phyloP scores from a whole-genome alignment of 441 rosid genomes.

The Aquilaria agallochum region DNA sequence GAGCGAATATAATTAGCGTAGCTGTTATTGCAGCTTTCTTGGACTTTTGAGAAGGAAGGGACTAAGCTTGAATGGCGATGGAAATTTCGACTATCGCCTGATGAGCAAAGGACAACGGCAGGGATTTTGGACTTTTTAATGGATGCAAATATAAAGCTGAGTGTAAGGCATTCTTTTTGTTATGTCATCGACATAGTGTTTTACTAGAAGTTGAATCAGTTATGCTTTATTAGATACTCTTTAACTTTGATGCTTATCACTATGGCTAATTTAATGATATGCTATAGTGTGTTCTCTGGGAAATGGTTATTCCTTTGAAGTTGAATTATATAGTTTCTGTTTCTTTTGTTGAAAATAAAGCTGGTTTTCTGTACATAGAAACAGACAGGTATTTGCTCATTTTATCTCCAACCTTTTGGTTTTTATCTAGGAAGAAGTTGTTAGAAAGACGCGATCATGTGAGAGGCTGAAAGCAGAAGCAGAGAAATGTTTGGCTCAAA shows the following conservation, averaged over 20 bases:
- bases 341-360: too few species aligned
- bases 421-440: conserved; percentile 67
- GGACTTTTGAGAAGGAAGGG: conserved; percentile 91
- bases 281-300: too few species aligned
- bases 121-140: conserved; percentile 75
- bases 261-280: too few species aligned
- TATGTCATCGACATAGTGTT: too few species aligned
- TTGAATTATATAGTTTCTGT: too few species aligned
- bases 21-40: conserved; percentile 50
- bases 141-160: conserved; percentile 73
- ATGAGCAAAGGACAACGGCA: conserved; percentile 40
- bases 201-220: too few species aligned
- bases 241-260: neutral
- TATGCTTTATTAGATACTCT: neutral
- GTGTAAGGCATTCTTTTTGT: conserved; percentile 35
- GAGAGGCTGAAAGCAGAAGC: conserved; percentile 72
- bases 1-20: too few species aligned
- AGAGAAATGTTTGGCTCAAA: conserved; percentile 73
- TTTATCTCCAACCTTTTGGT: neutral
- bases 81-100: conserved; percentile 60
- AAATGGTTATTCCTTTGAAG: too few species aligned
- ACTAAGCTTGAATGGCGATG: conserved; percentile 88
- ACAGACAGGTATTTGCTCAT: neutral
- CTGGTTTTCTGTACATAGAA: too few species aligned
- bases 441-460: conserved; percentile 51